Base-by-base conservation (phyloP, 208 protist genomes). In the Phytomonas sp. region DNA sequence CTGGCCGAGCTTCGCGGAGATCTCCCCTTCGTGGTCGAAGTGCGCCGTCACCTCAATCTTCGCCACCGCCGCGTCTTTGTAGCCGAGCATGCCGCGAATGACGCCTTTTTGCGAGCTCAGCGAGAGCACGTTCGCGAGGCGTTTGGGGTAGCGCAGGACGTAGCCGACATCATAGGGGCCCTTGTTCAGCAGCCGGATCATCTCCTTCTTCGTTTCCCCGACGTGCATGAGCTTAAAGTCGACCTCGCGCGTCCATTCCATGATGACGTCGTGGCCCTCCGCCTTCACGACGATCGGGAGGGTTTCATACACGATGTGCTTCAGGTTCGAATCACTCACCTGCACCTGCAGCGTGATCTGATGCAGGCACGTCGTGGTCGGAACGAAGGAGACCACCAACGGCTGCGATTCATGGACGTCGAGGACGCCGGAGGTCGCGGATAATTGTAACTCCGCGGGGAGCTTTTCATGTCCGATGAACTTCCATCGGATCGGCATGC, bases 131-230 rank as follows among this genome's bases (percentile, higher is more conserved):
- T 72, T 68, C 76, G 91, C 88, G 63, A 96, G 67, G 8, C 73
- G 64, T 67, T 87, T 85, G 15, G 91, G 89, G 64, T 97, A 67
- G 32, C 84, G 81, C 60, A 98, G 80, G 62, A 89, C 77, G 78
- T 89, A 98, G 28, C 84, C 84, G 15, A 98, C 82, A 29, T 98
- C 92, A 81, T 98, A 98, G 73, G 96, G 93, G 63, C 95, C 90
- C 71, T 93, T 95, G 83, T 98, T 98, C 59, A 92, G 74, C 30
- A 98, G 78, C 36, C 87, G 84, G 56, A 97, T 72, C 30, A 59
- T 71, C 76, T 92, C 89, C 67, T 74, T 84, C 53, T 68, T 78
- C 31, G 82, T 85, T 37, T 99, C 94, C 13, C 92, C 91, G 2
- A 98, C 92, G 69, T 93, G 85, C 77, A 95, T 85, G 23, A 92